These are phyloP conservation scores for Aspergillus nomiae DNA, from an alignment of 2,329 filamentous ascomycete species.

Conservation along the genomic window DNA sequence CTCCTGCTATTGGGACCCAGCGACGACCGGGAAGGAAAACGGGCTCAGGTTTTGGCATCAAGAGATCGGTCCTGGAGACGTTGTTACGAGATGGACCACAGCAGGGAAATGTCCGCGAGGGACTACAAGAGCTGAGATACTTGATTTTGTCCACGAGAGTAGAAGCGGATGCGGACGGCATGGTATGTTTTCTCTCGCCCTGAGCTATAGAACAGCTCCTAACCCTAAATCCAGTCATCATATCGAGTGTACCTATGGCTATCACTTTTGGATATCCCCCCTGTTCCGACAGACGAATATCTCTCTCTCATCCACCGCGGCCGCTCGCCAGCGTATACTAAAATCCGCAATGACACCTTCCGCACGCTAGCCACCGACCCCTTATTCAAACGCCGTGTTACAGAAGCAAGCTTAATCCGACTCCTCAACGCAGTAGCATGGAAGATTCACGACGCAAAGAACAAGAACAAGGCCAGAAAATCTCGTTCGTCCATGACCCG, in stretches of 20 bases:
- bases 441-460: slow-evolving; percentile 79
- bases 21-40: slow-evolving; percentile 47
- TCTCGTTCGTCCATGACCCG: slow-evolving; percentile 45
- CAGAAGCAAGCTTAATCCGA: slow-evolving; percentile 90
- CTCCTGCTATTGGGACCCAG: slow-evolving; percentile 26
- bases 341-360: slow-evolving; percentile 98
- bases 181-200: slow-evolving; percentile 41
- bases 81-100: slow-evolving; percentile 79
- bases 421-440: slow-evolving; percentile 94
- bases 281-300: slow-evolving; percentile 84
- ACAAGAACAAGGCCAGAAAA: slow-evolving; percentile 53
- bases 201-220: background rate
- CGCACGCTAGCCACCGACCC: slow-evolving; percentile 94
- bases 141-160: slow-evolving; percentile 53
- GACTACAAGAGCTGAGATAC: slow-evolving; percentile 50
- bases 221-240: slow-evolving; percentile 65
- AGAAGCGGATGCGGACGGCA: slow-evolving; percentile 55
- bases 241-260: slow-evolving; percentile 96
- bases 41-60: slow-evolving; percentile 44
- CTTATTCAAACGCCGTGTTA: slow-evolving; percentile 93
- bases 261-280: slow-evolving; percentile 83
- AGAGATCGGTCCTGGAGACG: slow-evolving; percentile 64
- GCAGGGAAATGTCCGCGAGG: slow-evolving; percentile 60
- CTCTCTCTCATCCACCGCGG: slow-evolving; percentile 88
- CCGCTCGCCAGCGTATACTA: slow-evolving; percentile 90